phyloP scores from a whole-genome alignment of 225 moss, liverwort and hornwort genomes.

The Thuidium tamariscinum region DNA sequence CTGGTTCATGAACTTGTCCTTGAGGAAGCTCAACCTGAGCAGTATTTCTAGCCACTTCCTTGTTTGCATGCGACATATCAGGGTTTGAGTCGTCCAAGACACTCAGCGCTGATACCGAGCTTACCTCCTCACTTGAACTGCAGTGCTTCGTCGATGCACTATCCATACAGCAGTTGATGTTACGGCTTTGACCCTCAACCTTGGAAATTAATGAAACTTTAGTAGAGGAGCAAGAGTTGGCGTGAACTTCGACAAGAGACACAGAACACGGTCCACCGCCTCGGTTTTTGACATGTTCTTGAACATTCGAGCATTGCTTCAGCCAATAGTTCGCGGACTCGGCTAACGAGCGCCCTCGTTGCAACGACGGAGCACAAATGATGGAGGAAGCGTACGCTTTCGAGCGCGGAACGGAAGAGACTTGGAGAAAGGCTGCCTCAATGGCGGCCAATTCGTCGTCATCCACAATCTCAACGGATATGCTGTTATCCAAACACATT shows the following conservation, averaged over 20 bases:
- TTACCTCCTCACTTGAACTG: neutral
- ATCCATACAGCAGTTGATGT: neutral
- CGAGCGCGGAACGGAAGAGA: slow-evolving; percentile 21
- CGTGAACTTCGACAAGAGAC: neutral
- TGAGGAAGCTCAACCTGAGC: neutral
- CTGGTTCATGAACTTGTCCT: neutral
- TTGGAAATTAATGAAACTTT: neutral
- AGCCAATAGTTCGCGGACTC: slow-evolving; percentile 37
- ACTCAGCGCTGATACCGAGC: neutral
- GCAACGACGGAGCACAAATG: neutral
- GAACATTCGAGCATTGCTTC: slow-evolving; percentile 11
- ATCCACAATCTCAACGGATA: slow-evolving; percentile 69
- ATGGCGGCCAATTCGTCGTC: slow-evolving; percentile 87
- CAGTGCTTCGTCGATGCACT: neutral
- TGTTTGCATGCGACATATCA: neutral
- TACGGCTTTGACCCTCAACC: neutral
- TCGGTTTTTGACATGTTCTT: neutral
- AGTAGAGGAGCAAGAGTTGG: neutral
- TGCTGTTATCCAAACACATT: neutral
- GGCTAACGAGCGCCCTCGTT: slow-evolving; percentile 7
- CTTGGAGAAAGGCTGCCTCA: slow-evolving; percentile 53
- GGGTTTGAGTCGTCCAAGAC: neutral
- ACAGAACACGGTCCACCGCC: neutral
- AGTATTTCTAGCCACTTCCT: neutral
- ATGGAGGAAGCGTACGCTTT: slow-evolving; percentile 1